Evolutionary conservation across 2,329 filamentous ascomycete species (phyloP).

Genomic region (Ceratocystis destructans): DNA sequence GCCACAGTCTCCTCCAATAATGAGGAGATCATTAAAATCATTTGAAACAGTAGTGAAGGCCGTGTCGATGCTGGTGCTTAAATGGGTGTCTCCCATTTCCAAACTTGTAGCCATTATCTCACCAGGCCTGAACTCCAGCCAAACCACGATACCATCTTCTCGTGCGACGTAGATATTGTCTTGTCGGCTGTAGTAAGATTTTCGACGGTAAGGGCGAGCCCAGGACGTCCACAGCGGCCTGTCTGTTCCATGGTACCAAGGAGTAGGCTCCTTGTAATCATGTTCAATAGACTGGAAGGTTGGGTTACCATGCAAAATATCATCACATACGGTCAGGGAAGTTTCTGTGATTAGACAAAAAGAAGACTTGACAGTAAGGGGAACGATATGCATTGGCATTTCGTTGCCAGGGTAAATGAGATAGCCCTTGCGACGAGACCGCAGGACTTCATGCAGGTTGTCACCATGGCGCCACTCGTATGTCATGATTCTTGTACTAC

Average conservation of each 20-base stretch:
- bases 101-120: conserved; percentile 28
- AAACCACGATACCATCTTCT: conserved; percentile 71
- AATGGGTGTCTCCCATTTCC: conserved; percentile 23
- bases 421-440: conserved; percentile 34
- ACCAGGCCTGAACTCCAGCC: conserved; percentile 51
- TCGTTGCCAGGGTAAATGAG: conserved; percentile 34
- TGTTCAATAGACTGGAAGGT: conserved; percentile 35
- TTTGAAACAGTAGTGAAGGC: conserved; percentile 68
- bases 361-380: conserved; percentile 53
- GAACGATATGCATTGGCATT: conserved; percentile 57
- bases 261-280: conserved; percentile 29
- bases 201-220: conserved; percentile 60
- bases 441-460: conserved; percentile 33
- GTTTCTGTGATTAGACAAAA: conserved; percentile 55
- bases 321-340: conserved; percentile 42
- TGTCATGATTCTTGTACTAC: conserved; percentile 38
- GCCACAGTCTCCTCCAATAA: conserved; percentile 65
- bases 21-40: conserved; percentile 58
- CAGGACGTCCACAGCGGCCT: conserved; percentile 67
- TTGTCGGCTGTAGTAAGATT: conserved; percentile 44
- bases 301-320: conserved; percentile 39
- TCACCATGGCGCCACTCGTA: conserved; percentile 49
- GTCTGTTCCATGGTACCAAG: conserved; percentile 34
- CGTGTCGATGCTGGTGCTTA: conserved; percentile 54
- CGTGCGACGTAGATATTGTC: conserved; percentile 78